Evolutionary conservation across 257 asterid genomes (phyloP), one percentile per base, ranked within the genome.

Genomic region (Prunella vulgaris): DNA sequence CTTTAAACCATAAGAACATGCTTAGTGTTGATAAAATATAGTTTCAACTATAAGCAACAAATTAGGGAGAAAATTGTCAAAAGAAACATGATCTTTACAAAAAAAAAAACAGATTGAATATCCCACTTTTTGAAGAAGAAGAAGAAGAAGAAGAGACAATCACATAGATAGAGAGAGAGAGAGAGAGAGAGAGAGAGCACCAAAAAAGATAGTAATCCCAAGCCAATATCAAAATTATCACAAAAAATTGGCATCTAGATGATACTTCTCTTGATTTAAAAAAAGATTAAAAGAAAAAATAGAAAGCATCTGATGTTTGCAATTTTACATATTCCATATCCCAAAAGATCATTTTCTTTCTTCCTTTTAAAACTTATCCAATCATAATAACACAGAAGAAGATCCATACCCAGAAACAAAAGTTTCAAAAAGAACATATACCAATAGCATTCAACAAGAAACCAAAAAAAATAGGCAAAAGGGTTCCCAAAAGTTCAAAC

Each of bases 321-420:
- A 33, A 25, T 18, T 71, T 54, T 15, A 52, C 67, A 62, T 37
- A 67, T 48, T 42, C 30, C 72, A 44, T 69, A 60, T 49, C 60
- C 64, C 30, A 44, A 51, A 66, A 38, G 7, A 78, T 7, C 13
- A 17, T 44, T 46, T 46, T 37, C 17, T 22, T 35, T 53, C 35
- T 28, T 40, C 7, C 2, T 52, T 18, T 69, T 28, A 35, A 63
- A 60, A 20, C 5, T 46, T 25, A 61, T 68, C 44, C 60, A 37
- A 15, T 6, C 33, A 46, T 7, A 64, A 28, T 7, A 44, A 49
- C 33, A 14, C 18, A 22, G 42, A 46, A 4, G 24, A 22, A 61
- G 33, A 64, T 25, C 15, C 69, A 32, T 35, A 51, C 52, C 68
- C 67, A 77, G 18, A 38, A 78, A 60, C 48, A 78, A 68, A 70